phyloP scores from a whole-genome alignment of 2,329 filamentous ascomycete genomes.

The Exophiala bonariae region DNA sequence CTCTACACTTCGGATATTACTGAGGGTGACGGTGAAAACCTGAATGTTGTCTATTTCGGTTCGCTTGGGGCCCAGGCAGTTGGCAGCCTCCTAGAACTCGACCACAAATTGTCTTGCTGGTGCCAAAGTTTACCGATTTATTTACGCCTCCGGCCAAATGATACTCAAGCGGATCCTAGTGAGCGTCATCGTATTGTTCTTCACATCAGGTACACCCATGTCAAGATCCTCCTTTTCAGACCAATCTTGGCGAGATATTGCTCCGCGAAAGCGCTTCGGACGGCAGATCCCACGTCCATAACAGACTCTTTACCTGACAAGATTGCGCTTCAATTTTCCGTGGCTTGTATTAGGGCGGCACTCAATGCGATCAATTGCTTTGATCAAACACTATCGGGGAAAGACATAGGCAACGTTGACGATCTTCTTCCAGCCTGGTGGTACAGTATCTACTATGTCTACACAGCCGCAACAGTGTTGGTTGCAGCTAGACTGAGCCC shows the following conservation, averaged over 20 bases:
- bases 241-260: slow-evolving; percentile 15
- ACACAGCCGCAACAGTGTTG: slow-evolving; percentile 37
- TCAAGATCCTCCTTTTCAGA: slow-evolving; percentile 17
- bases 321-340: slow-evolving; percentile 29
- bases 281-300: neutral
- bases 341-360: slow-evolving; percentile 36
- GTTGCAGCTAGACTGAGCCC: slow-evolving; percentile 32
- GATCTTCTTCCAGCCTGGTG: slow-evolving; percentile 39
- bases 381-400: slow-evolving; percentile 18
- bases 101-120: slow-evolving; percentile 11
- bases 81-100: slow-evolving; percentile 13
- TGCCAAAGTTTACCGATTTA: slow-evolving; percentile 5
- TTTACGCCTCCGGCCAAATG: neutral
- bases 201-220: slow-evolving; percentile 10
- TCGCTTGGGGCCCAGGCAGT: slow-evolving; percentile 6
- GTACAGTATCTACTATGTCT: slow-evolving; percentile 40
- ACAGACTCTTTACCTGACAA: slow-evolving; percentile 5
- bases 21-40: neutral
- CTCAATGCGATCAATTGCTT: slow-evolving; percentile 36
- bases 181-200: slow-evolving; percentile 14
- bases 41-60: slow-evolving; percentile 10
- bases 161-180: neutral
- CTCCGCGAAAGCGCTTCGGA: neutral
- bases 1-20: slow-evolving; percentile 9
- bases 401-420: slow-evolving; percentile 9